These are phyloP conservation scores for Linnemannia exigua DNA, from an alignment of 192 early-diverging fungal genomes.

Conservation along the genomic window DNA sequence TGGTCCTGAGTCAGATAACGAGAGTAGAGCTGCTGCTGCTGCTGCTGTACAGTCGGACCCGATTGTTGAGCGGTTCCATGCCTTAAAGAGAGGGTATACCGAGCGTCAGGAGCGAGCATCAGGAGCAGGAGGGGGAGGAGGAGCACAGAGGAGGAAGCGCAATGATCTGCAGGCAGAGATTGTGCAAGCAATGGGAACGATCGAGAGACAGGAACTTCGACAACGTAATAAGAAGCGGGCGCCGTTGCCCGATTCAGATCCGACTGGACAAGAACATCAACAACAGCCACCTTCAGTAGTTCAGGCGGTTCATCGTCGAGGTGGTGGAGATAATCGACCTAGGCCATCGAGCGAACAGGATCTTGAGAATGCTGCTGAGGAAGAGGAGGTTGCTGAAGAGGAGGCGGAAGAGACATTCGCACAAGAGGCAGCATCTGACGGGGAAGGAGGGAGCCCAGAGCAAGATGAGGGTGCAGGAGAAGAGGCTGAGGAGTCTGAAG, in stretches of 20 bases:
- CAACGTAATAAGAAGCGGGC: slow-evolving; percentile 45
- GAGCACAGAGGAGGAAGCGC: slow-evolving; percentile 5
- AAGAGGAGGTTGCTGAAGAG: slow-evolving; percentile 14
- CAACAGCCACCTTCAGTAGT: not conserved
- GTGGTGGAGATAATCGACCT: not conserved
- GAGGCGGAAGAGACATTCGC: not conserved
- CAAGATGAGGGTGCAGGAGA: slow-evolving; percentile 2
- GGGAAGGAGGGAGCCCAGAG: not conserved
- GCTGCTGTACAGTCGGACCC: slow-evolving; percentile 6
- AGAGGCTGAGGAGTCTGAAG: not conserved
- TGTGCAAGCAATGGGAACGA: slow-evolving; percentile 13
- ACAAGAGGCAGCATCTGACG: slow-evolving; percentile 4
- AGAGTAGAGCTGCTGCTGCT: not conserved
- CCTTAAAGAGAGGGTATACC: slow-evolving; percentile 15
- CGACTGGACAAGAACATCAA: not conserved
- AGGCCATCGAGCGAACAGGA: not conserved
- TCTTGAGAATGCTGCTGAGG: slow-evolving; percentile 6
- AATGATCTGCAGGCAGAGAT: not conserved
- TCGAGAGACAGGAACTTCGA: slow-evolving; percentile 31
- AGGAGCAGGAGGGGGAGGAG: not conserved
- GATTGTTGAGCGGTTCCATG: slow-evolving; percentile 29
- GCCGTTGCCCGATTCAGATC: slow-evolving; percentile 15
- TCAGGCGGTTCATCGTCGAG: not conserved
- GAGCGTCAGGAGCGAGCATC: not conserved
- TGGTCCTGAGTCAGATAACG: not conserved